Base-by-base conservation (phyloP, 139 green algal genomes). In the Trebouxia sp. region DNA sequence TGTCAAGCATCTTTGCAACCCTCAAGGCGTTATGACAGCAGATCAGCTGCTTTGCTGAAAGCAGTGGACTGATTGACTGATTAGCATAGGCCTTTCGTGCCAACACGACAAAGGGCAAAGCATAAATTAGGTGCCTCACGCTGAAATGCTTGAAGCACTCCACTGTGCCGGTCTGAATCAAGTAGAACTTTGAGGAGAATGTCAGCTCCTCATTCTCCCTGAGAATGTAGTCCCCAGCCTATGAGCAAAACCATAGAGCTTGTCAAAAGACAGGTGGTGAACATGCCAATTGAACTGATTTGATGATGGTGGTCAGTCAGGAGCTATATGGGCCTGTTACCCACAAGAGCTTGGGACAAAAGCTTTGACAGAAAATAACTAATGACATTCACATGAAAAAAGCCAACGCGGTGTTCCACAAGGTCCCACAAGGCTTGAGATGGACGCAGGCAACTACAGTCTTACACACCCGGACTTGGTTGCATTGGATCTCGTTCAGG, bases 141-240 rank as follows among this genome's bases (percentile, higher is more conserved):
- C 83, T 80, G 66, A 87, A 83, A 10, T 80, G 87, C 69, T 85
- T 83, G 50, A 81, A 88, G 80, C 88, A 92, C 30, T 88, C 84
- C 51, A 93, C 81, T 1, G 11, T 62, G 67, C 89, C 89, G 35
- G 56, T 65, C 55, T 91, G 88, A 0, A 93, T 75, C 8, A 93
- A 86, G 79, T 92, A 93, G 65, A 93, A 91, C 80, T 91, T 92
- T 65, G 88, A 84, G 6, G 79, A 48, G 22, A 47, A 80, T 8
- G 78, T 74, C 22, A 92, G 55, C 0, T 66, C 32, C 48, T 86
- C 83, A 5, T 83, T 81, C 72, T 93, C 84, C 45, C 47, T 75
- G 38, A 93, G 42, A 50, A 93, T 90, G 80, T 41, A 76, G 26
- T 85, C 79, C 5, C 87, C 87, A 0, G 76, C 65, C 58, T 84